Evolutionary conservation across 2,329 filamentous ascomycete species (phyloP), one percentile per base, ranked within the genome.

Genomic region (Pseudodiploospora longispora): DNA sequence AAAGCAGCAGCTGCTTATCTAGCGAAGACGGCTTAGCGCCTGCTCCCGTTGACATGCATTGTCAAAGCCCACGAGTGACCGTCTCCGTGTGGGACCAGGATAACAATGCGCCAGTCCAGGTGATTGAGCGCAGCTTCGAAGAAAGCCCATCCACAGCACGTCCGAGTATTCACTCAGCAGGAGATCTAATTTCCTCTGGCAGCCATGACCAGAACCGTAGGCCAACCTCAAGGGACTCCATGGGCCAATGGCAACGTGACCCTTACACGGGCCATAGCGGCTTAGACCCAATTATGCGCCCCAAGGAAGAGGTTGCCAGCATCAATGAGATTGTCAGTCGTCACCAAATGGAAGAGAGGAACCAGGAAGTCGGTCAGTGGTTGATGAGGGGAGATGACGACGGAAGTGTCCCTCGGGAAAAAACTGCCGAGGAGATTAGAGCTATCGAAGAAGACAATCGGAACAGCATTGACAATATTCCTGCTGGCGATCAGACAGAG

Each of bases 71-170:
- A 6, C 68, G 69, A 29, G 72, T 80, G 19, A 77, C 70, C 5
- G 72, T 80, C 39, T 80, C 76, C 1, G 62, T 75, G 49, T 80
- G 73, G 72, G 74, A 69, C 38, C 67, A 65, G 48, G 72, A 67
- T 43, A 65, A 59, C 36, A 56, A 55, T 32, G 57, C 54, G 27
- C 59, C 61, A 1, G 53, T 66, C 9, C 67, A 66, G 40, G 59
- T 65, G 6, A 50, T 68, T 32, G 69, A 72, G 47, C 65, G 65
- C 10, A 55, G 59, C 6, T 65, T 73, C 31, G 59, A 62, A 41
- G 62, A 67, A 40, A 62, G 56, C 41, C 57, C 64, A 29, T 58
- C 55, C 35, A 64, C 63, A 4, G 53, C 64, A 28, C 62, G 62
- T 6, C 58, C 60, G 41, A 62, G 55, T 34, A 56, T 64, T 37